Conservation (phyloP, 257 asterid species). For the Thymus quinquecostatus region DNA sequence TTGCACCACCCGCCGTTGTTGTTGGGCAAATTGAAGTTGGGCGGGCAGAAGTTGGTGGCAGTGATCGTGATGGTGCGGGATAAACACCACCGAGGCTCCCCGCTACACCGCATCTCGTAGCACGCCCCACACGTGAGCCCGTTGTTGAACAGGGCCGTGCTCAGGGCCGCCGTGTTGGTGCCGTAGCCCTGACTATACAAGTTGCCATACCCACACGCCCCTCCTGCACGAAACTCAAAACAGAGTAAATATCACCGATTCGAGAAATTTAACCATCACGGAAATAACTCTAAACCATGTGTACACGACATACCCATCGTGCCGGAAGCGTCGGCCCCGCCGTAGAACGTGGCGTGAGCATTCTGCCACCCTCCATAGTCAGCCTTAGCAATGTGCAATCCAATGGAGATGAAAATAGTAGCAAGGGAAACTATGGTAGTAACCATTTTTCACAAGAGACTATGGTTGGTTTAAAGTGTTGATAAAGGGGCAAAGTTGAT, state of each 20-base stretch:
- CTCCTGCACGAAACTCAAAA: conserved; percentile 15
- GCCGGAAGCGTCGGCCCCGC: conserved; percentile 58
- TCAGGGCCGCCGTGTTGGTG: conserved; percentile 53
- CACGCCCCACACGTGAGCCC: conserved; percentile 45
- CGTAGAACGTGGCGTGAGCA: conserved; percentile 60
- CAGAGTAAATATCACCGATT: too few relatives aligned
- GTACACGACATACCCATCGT: conserved; percentile 45
- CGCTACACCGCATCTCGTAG: conserved; percentile 47
- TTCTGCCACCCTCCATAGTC: conserved; percentile 48
- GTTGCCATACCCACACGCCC: conserved; percentile 40
- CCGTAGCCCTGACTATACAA: conserved; percentile 52
- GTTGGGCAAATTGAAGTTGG: conserved; percentile 47
- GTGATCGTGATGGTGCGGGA: conserved; percentile 44
- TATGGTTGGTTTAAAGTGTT: neutral
- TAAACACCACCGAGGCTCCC: conserved; percentile 45
- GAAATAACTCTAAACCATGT: too few relatives aligned
- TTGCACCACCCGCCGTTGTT: conserved; percentile 66
- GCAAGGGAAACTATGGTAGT: neutral
- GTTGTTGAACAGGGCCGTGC: conserved; percentile 54
- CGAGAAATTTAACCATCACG: neutral
- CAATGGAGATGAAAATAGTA: conserved; percentile 4
- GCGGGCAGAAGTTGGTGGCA: conserved; percentile 67
- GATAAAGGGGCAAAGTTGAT: neutral
- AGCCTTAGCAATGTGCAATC: conserved; percentile 13
- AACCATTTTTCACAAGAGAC: conserved; percentile 9